Conservation (phyloP, 2,329 filamentous ascomycete species). For the Nemania sp. region DNA sequence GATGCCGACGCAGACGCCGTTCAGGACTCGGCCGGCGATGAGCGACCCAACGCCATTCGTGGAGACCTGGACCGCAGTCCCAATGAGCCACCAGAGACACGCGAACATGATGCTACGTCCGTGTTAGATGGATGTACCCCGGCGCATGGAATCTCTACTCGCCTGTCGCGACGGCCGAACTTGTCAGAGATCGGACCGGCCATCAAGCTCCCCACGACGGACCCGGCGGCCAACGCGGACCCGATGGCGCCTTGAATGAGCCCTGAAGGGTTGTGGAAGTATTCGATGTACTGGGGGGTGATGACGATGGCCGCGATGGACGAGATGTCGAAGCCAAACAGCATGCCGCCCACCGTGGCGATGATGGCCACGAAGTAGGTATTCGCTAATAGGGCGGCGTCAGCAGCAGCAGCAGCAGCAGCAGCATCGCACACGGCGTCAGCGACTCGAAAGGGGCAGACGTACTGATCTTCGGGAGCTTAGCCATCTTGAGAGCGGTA, state of each 20-base stretch:
- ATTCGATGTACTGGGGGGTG: conserved; percentile 55
- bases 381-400: too few species aligned
- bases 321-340: conserved; percentile 61
- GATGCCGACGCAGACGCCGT: conserved; percentile 68
- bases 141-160: background rate
- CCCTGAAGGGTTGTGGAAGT: conserved; percentile 53
- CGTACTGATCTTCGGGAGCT: conserved; percentile 39
- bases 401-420: background rate
- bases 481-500: conserved; percentile 34
- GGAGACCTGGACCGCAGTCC: conserved; percentile 63
- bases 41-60: conserved; percentile 61
- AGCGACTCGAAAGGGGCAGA: background rate
- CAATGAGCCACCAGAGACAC: conserved; percentile 57
- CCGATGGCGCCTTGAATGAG: conserved; percentile 57
- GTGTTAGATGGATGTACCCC: conserved; percentile 3
- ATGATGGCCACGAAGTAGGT: conserved; percentile 41
- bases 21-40: conserved; percentile 61
- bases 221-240: conserved; percentile 56
- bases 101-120: conserved; percentile 48
- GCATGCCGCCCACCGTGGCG: conserved; percentile 40
- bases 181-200: conserved; percentile 56
- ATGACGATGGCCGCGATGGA: conserved; percentile 63
- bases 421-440: background rate
- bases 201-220: conserved; percentile 53
- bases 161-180: conserved; percentile 49